These are phyloP conservation scores for Zygosaccharomyces sapae DNA, from an alignment of 1,139 yeast genomes.

Conservation along the genomic window DNA sequence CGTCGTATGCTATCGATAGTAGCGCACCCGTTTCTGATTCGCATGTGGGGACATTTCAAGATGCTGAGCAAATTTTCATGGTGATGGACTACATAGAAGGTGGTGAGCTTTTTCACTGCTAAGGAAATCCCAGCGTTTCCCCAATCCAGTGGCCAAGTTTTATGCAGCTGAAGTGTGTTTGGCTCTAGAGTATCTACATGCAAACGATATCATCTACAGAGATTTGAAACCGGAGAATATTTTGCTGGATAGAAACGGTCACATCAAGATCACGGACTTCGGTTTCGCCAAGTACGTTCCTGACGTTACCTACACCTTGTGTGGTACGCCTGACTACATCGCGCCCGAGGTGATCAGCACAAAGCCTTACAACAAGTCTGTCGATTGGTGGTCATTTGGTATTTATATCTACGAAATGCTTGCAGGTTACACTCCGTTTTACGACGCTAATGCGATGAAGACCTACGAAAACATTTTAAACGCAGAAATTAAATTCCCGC, in stretches of 20 bases:
- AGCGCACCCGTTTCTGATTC: slow-evolving; percentile 85
- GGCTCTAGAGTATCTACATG: slow-evolving; percentile 87
- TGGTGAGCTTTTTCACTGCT: slow-evolving; percentile 87
- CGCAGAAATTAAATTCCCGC: slow-evolving; percentile 82
- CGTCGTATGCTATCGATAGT: slow-evolving; percentile 86
- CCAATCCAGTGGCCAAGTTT: slow-evolving; percentile 94
- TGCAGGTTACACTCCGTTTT: slow-evolving; percentile 97
- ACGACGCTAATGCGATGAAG: slow-evolving; percentile 93
- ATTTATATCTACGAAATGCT: slow-evolving; percentile 91
- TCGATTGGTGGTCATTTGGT: slow-evolving; percentile 98
- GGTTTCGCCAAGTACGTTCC: slow-evolving; percentile 95
- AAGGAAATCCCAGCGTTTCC: slow-evolving; percentile 87
- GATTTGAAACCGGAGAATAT: slow-evolving; percentile 97
- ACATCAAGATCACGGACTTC: slow-evolving; percentile 88
- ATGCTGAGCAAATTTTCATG: slow-evolving; percentile 81
- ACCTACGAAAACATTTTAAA: slow-evolving; percentile 90
- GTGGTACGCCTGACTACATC: slow-evolving; percentile 97
- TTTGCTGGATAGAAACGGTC: slow-evolving; percentile 85
- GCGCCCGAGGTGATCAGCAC: slow-evolving; percentile 98
- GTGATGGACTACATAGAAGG: slow-evolving; percentile 98
- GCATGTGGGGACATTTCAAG: slow-evolving; percentile 98
- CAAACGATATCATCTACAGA: slow-evolving; percentile 85
- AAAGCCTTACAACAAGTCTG: slow-evolving; percentile 92
- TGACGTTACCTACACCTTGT: slow-evolving; percentile 90
- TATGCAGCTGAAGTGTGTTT: slow-evolving; percentile 94